A percentile compares a stretch with the other conserved stretches of the same genome.
Evolutionary conservation across 352 stramenopile species (phyloP).

Genomic region (Phytopythium kandeliae): DNA sequence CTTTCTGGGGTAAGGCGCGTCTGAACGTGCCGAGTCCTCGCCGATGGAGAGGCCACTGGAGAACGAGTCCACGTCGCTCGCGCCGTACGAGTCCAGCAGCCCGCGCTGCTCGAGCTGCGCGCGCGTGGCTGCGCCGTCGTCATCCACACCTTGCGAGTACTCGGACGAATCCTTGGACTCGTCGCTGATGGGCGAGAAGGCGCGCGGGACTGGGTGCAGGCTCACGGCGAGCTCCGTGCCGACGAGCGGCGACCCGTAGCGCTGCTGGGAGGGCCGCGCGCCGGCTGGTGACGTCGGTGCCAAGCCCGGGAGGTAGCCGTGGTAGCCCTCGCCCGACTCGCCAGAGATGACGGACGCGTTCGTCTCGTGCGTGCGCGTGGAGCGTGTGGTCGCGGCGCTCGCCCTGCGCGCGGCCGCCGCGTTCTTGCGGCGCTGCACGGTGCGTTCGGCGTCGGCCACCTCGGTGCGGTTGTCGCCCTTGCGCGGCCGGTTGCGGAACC

Average conservation of each 20-base stretch:
- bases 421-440: conserved; percentile 17
- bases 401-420: conserved; percentile 5
- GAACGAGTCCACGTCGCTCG: conserved; percentile 32
- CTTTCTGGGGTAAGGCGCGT: conserved; percentile 24
- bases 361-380: conserved; percentile 17
- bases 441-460: conserved; percentile 18
- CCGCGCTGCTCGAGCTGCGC: conserved; percentile 2
- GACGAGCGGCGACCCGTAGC: conserved; percentile 16
- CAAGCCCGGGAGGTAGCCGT: conserved; percentile 20
- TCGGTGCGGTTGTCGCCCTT: conserved; percentile 23
- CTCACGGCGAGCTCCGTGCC: conserved; percentile 33
- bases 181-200: conserved; percentile 36
- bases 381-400: conserved; percentile 11
- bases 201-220: conserved; percentile 14
- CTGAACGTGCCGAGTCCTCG: conserved; percentile 9
- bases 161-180: conserved; percentile 17
- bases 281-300: conserved; percentile 17
- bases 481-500: conserved; percentile 38
- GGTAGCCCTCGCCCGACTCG: conserved; percentile 35
- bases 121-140: conserved; percentile 3
- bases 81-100: conserved; percentile 10
- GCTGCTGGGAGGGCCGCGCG: no score
- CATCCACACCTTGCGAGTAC: conserved; percentile 27
- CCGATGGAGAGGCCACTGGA: conserved; percentile 29
- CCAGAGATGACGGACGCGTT: conserved; percentile 44